Base-by-base conservation (phyloP, 2,329 filamentous ascomycete genomes). In the Chaetomiaceae sp. region DNA sequence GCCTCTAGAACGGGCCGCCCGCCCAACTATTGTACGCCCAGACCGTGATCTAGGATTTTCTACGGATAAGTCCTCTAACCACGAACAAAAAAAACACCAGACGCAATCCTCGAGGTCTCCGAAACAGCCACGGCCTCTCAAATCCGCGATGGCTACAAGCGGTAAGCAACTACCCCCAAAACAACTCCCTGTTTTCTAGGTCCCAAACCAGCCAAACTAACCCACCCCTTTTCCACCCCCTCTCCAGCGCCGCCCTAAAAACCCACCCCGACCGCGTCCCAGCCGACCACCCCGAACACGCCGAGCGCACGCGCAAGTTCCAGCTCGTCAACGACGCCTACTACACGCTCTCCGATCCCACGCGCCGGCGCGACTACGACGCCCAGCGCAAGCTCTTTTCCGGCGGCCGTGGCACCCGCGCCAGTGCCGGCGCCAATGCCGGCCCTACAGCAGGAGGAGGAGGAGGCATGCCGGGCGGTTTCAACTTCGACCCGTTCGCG, bases 121-220 rank as follows among this genome's bases (percentile, higher is more conserved):
- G 79, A 88, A 31, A 85, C 78, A 60, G 90, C 92, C 30, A 86
- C 83, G 0, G 81, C 84, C 53, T 83, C 90, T 63, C 87, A 97
- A 67, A 85, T 99, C 65, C 87, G 92, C 61, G 87, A 89, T 76
- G 93, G 91, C 44, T 99, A 97, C 76, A 99, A 99, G 68, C 86
- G 86, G 86, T 88, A 64, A 46, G 66, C 13, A n/a, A n/a, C n/a
- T n/a, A n/a, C n/a, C n/a, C n/a, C n/a, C n/a, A n/a, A n/a, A n/a
- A n/a, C n/a, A n/a, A n/a, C 30, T 39, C 33, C 31, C 35, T 13
- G 25, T 12, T 30, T 31, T 44, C 44, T 10, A 10, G 2, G 27
- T 43, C 12, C 13, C 14, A 6, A 19, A 43, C 33, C 4, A 14
- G 14, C 30, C 48, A 59, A 64, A 12, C n/a, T 56, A 64, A 43